Percentiles rank a stretch among this genome's conserved stretches.
Evolutionary conservation across 164 flowering plant genomes (phyloP).

Genomic region (Tinospora cordifolia): DNA sequence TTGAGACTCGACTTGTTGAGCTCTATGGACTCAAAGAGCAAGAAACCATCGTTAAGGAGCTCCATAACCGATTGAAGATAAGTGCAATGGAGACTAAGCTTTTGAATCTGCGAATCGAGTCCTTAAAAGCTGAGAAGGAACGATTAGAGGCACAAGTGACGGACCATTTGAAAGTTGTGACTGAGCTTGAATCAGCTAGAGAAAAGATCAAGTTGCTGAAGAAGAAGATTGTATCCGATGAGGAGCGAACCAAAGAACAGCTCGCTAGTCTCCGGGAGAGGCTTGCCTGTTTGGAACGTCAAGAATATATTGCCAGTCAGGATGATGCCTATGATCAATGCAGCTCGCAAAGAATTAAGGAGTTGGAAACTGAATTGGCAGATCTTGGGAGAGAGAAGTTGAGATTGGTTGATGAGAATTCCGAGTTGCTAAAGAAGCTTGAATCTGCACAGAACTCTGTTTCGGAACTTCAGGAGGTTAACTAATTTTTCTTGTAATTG

Average conservation of each 20-base stretch:
- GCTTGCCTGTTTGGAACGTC: slow-evolving; percentile 47
- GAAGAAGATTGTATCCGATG: slow-evolving; percentile 53
- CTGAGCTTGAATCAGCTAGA: slow-evolving; percentile 67
- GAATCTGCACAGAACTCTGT: slow-evolving; percentile 56
- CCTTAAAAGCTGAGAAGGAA: slow-evolving; percentile 63
- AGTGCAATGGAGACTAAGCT: slow-evolving; percentile 65
- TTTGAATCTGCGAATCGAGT: slow-evolving; percentile 58
- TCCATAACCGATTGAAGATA: slow-evolving; percentile 60
- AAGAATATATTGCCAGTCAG: slow-evolving; percentile 27
- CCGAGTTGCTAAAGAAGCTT: slow-evolving; percentile 46
- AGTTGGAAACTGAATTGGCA: slow-evolving; percentile 38
- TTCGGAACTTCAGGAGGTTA: slow-evolving; percentile 56
- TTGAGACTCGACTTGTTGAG: slow-evolving; percentile 73
- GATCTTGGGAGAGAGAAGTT: slow-evolving; percentile 43
- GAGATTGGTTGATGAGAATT: slow-evolving; percentile 52
- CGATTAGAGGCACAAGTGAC: slow-evolving; percentile 55
- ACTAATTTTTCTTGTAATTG: slow-evolving; percentile 1
- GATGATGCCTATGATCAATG: slow-evolving; percentile 21
- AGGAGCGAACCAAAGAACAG: slow-evolving; percentile 54
- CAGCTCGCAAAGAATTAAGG: slow-evolving; percentile 37
- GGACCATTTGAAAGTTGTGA: slow-evolving; percentile 41
- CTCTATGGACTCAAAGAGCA: slow-evolving; percentile 87
- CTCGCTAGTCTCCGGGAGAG: slow-evolving; percentile 49
- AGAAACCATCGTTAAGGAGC: slow-evolving; percentile 65
- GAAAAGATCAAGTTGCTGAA: slow-evolving; percentile 52